phyloP scores from a whole-genome alignment of 805 yeast genomes.

The Yarrowia sp. region DNA sequence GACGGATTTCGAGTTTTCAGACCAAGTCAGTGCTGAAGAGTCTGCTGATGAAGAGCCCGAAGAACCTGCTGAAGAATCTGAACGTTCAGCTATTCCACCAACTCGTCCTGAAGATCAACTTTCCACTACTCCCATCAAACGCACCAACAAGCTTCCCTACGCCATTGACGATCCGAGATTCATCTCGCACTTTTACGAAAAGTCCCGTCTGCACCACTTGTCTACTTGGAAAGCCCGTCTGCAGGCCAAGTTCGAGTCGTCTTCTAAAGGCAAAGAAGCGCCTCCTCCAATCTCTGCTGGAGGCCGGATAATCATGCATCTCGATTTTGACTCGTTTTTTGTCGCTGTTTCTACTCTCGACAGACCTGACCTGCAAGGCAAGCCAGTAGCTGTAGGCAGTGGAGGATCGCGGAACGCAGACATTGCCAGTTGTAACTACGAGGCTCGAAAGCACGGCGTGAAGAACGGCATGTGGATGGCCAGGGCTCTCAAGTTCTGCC shows the following conservation, averaged over 20 bases:
- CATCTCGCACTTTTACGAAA: constrained; percentile 64
- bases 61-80: neutral
- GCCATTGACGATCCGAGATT: constrained; percentile 61
- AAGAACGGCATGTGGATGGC: constrained; percentile 88
- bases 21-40: neutral
- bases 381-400: constrained; percentile 60
- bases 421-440: constrained; percentile 88
- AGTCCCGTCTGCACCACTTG: constrained; percentile 83
- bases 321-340: constrained; percentile 93
- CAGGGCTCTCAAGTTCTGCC: constrained; percentile 63
- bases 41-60: too few relatives aligned
- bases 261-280: constrained; percentile 41
- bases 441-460: constrained; percentile 75
- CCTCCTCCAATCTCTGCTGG: constrained; percentile 12
- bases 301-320: constrained; percentile 56
- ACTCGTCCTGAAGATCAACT: neutral
- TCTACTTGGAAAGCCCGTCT: constrained; percentile 83
- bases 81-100: neutral
- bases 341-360: constrained; percentile 75
- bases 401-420: constrained; percentile 53
- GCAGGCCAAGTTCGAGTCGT: constrained; percentile 55
- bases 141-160: constrained; percentile 6
- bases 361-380: constrained; percentile 53
- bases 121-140: neutral
- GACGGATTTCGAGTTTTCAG: neutral